phyloP scores from a whole-genome alignment of 179 eudicot genomes.

The Camellia oleifera region DNA sequence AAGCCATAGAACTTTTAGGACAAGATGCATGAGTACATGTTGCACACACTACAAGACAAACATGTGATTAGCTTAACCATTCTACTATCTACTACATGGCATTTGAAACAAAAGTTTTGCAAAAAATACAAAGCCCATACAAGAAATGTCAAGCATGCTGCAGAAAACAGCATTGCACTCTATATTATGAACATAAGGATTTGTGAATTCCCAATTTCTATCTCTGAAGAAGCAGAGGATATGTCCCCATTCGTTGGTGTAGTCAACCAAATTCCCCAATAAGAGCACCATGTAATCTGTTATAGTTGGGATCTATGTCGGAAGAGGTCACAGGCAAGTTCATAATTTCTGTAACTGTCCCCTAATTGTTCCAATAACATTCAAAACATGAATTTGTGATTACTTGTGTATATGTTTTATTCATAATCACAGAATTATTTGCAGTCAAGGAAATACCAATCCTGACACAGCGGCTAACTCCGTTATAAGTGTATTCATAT shows the following conservation, averaged over 20 bases:
- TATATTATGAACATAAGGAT: neutral
- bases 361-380: neutral
- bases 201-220: neutral
- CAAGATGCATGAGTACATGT: neutral
- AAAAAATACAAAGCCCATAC: neutral
- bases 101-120: neutral
- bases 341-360: neutral
- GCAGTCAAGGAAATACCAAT: neutral
- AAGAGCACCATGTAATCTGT: neutral
- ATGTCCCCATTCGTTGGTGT: neutral
- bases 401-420: neutral
- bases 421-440: neutral
- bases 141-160: neutral
- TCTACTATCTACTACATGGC: neutral
- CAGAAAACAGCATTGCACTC: neutral
- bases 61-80: neutral
- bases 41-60: neutral
- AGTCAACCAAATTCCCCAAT: neutral
- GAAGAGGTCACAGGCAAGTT: neutral
- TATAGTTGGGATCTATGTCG: neutral
- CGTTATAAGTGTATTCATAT: neutral
- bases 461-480: neutral
- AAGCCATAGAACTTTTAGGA: no score
- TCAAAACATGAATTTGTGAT: neutral
- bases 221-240: neutral